A percentile compares a stretch with the other conserved stretches of the same genome.
Evolutionary conservation across 2,329 filamentous ascomycete species (phyloP).

Genomic region (Teratosphaeriaceae sp.): DNA sequence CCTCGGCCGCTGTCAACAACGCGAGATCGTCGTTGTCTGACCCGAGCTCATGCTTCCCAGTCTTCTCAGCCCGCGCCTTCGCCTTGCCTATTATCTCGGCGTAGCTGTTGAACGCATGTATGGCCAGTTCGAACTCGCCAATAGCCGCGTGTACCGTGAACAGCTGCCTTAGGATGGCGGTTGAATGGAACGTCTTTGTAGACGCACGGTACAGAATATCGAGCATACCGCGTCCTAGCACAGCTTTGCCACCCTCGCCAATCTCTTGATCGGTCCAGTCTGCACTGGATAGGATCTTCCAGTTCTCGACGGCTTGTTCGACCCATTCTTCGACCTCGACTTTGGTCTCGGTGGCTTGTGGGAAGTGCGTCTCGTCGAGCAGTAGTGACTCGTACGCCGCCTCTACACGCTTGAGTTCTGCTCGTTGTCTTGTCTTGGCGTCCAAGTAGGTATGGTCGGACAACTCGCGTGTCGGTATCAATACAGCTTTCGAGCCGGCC

Average conservation of each 20-base stretch:
- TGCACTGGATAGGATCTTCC: conserved; percentile 72
- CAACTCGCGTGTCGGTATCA: conserved; percentile 24
- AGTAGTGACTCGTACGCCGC: conserved; percentile 71
- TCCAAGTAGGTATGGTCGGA: conserved; percentile 20
- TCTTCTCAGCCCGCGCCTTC: conserved; percentile 75
- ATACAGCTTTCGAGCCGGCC: conserved; percentile 34
- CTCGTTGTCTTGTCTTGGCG: conserved; percentile 47
- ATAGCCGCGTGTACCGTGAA: conserved; percentile 83
- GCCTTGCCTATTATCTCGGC: conserved; percentile 79
- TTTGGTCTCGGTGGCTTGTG: conserved; percentile 72
- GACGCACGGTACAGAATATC: conserved; percentile 84
- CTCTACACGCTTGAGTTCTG: conserved; percentile 75
- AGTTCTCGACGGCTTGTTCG: conserved; percentile 73
- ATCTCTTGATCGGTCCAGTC: conserved; percentile 76
- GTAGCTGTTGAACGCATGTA: conserved; percentile 89
- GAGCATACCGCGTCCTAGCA: conserved; percentile 67
- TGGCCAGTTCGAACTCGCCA: conserved; percentile 85
- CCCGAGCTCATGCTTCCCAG: conserved; percentile 58
- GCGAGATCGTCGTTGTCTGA: conserved; percentile 75
- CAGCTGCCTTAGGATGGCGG: conserved; percentile 74
- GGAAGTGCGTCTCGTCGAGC: conserved; percentile 73
- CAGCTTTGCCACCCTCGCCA: conserved; percentile 71
- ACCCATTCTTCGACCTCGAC: conserved; percentile 77
- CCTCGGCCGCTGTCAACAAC: conserved; percentile 71
- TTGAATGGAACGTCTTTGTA: conserved; percentile 93